Evolutionary conservation across 257 asterid species (phyloP).

Genomic region (Osmanthus fragrans): DNA sequence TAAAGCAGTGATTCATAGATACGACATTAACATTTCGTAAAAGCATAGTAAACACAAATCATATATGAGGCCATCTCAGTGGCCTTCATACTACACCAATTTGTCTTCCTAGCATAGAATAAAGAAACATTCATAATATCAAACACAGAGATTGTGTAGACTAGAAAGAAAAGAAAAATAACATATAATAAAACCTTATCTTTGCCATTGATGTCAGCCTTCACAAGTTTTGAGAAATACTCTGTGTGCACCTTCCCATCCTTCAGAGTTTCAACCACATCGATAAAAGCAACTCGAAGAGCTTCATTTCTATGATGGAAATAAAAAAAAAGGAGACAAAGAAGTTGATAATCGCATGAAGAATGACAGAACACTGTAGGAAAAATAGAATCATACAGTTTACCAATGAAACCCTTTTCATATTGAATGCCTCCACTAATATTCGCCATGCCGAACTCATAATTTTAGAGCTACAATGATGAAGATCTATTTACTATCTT

Average conservation of each 20-base stretch:
- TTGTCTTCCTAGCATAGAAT: background rate
- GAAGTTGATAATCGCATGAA: constrained; percentile 2
- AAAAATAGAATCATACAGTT: constrained; percentile 14
- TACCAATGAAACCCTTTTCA: background rate
- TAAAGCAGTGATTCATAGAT: constrained; percentile 13
- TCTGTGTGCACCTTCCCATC: constrained; percentile 83
- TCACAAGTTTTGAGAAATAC: constrained; percentile 90
- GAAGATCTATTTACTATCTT: constrained; percentile 3
- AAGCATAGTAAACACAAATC: background rate
- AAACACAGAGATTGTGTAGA: constrained; percentile 4
- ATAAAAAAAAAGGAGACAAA: constrained; percentile 2
- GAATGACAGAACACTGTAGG: constrained; percentile 6
- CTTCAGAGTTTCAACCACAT: constrained; percentile 84
- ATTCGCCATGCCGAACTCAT: constrained; percentile 2
- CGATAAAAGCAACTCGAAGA: constrained; percentile 96
- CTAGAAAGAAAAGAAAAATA: background rate
- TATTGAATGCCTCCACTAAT: constrained; percentile 1
- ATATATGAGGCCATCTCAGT: background rate
- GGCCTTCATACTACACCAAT: background rate
- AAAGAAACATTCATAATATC: background rate
- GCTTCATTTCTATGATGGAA: constrained; percentile 78
- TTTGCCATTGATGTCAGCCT: constrained; percentile 92
- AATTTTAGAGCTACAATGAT: constrained; percentile 2
- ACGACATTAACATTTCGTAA: background rate
- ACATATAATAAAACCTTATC: constrained; percentile 61